These are phyloP conservation scores for Beverwykella pulmonaria DNA, from an alignment of 495 filamentous ascomycete genomes.

Conservation along the genomic window DNA sequence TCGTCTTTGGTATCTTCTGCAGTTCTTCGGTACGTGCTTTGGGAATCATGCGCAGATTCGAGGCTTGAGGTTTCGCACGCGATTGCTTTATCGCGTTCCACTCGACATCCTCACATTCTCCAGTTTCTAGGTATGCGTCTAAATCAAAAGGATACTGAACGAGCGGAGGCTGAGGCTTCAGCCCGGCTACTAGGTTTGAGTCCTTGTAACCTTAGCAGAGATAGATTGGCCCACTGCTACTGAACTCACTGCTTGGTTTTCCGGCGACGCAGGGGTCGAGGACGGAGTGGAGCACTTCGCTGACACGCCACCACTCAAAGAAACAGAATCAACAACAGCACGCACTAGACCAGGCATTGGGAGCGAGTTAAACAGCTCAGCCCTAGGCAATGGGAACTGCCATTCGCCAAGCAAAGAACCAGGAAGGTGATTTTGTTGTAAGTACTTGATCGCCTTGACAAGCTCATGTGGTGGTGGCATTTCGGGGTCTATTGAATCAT, in stretches of 20 bases:
- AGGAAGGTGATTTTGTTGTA: slow-evolving; percentile 10
- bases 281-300: not conserved
- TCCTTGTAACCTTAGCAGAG: not conserved
- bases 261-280: not conserved
- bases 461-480: slow-evolving; percentile 7
- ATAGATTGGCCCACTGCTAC: not conserved
- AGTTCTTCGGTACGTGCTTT: too few relatives aligned
- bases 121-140: too few relatives aligned
- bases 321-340: too few relatives aligned
- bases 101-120: too few relatives aligned
- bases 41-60: too few relatives aligned
- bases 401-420: slow-evolving; percentile 14
- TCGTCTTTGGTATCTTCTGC: too few relatives aligned
- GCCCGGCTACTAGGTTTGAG: not conserved
- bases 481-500: slow-evolving; percentile 17
- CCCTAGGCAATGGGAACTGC: slow-evolving; percentile 1
- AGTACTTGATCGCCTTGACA: slow-evolving; percentile 7
- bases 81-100: too few relatives aligned
- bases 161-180: too few relatives aligned
- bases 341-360: not conserved
- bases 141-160: too few relatives aligned
- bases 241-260: not conserved
- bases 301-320: not conserved
- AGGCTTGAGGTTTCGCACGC: too few relatives aligned
- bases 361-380: not conserved